Base-by-base conservation (phyloP, 78 protist genomes). In the Pigoraptor vietnamica region DNA sequence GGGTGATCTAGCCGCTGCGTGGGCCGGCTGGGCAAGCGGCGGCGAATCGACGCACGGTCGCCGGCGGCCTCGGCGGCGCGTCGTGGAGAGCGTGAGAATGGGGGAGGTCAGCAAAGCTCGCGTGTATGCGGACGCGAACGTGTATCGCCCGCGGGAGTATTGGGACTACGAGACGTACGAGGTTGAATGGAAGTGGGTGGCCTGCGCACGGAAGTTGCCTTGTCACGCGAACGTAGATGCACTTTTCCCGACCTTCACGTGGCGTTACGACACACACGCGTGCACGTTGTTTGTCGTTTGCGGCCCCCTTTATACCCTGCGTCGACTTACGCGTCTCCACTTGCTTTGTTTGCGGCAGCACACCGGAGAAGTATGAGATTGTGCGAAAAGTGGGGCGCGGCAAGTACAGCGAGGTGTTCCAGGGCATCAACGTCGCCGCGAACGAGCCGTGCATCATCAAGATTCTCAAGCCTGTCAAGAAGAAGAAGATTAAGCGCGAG, bases 351-450 rank as follows among this genome's bases (percentile, higher is more conserved):
- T 40, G 2, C 24, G 86, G 89, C 94, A 94, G 95, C 29, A n/a
- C 87, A 35, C 99, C 93, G 88, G 99, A 98, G 35, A 96, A 96
- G 81, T 99, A 98, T 83, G 98, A 98, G 92, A 96, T 99, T 33
- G 92, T 95, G 6, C 93, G 97, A 34, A 99, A 99, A 89, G 90
- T 99, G 34, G 99, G 99, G 36, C 96, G 99, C 25, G 99, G 99
- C 48, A 99, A 99, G 96, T 99, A 99, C 95, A 92, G 97, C 40
- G 99, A 99, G 87, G 99, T 99, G 32, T 99, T 99, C 87, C 98
- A 97, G 88, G 99, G 99, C 24, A 39, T 95, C 29, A 94, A 97
- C 86, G 37, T 91, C 19, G 32, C n/a, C 86, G 95, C 37, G 36
- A 91, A 95, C 40, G 91, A 89, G 36, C 90, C 86, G 39, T 93